Percentiles rank a stretch among this genome's conserved stretches.
Conservation (phyloP, 2,329 filamentous ascomycete species). For the Huntiella moniliformis region DNA sequence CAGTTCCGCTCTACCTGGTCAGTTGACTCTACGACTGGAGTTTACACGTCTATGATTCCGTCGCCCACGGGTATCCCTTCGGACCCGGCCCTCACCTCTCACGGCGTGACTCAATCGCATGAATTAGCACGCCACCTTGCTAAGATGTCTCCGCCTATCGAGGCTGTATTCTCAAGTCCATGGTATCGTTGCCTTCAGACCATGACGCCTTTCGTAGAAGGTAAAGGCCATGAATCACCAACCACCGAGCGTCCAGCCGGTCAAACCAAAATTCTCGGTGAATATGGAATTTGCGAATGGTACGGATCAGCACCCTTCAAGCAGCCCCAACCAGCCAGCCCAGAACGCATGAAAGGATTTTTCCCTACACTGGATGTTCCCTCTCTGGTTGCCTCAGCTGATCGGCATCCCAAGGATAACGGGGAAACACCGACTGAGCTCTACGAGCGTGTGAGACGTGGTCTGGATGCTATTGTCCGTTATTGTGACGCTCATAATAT, state of each 20-base stretch:
- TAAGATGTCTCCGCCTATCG: constrained; percentile 45
- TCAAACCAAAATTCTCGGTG: constrained; percentile 28
- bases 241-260: constrained; percentile 13
- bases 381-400: constrained; percentile 46
- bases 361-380: constrained; percentile 44
- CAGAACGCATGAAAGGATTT: constrained; percentile 40
- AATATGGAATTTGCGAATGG: constrained; percentile 60
- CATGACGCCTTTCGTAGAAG: constrained; percentile 48
- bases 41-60: constrained; percentile 52
- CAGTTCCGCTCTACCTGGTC: constrained; percentile 86
- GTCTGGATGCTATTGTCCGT: constrained; percentile 50
- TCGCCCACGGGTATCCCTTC: constrained; percentile 77
- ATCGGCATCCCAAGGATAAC: constrained; percentile 28
- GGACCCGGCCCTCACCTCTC: constrained; percentile 70
- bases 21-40: constrained; percentile 62
- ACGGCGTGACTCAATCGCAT: constrained; percentile 67
- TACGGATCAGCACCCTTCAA: constrained; percentile 73
- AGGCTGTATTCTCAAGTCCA: constrained; percentile 64
- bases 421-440: constrained; percentile 68
- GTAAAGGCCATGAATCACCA: constrained; percentile 18
- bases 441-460: constrained; percentile 58
- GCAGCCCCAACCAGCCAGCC: constrained; percentile 59
- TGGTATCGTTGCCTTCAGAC: constrained; percentile 84
- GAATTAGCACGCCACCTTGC: constrained; percentile 53
- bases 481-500: constrained; percentile 53